Evolutionary conservation across 2,329 filamentous ascomycete species (phyloP).

Genomic region (Magnaporthiopsis incrustans): DNA sequence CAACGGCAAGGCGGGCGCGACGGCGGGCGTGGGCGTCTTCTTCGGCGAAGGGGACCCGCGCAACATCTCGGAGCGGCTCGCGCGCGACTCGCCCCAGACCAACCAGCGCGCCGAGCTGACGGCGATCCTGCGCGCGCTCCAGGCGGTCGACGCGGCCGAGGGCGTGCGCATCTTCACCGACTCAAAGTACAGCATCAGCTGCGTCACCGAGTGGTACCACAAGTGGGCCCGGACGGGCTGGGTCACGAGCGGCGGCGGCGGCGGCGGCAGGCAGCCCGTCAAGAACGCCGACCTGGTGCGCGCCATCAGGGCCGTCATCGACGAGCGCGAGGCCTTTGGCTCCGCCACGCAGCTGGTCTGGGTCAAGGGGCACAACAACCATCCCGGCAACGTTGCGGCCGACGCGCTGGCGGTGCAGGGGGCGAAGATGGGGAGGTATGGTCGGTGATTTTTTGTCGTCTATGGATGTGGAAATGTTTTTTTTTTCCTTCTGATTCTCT

Average conservation of each 20-base stretch:
- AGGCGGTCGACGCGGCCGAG: slow-evolving; percentile 59
- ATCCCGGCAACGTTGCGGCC: slow-evolving; percentile 71
- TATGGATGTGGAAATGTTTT: no score
- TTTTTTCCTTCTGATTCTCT: no score
- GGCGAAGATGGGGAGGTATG: slow-evolving; percentile 27
- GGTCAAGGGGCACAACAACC: slow-evolving; percentile 77
- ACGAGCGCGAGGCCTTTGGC: slow-evolving; percentile 54
- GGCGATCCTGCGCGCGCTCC: slow-evolving; percentile 74
- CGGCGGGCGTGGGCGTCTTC: slow-evolving; percentile 55
- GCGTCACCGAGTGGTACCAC: slow-evolving; percentile 73
- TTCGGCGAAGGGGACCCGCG: slow-evolving; percentile 49
- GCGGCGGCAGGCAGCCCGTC: slow-evolving; percentile 45
- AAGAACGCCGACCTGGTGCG: slow-evolving; percentile 83
- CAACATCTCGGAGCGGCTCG: slow-evolving; percentile 67
- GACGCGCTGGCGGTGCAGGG: slow-evolving; percentile 69
- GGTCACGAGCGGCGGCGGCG: slow-evolving; percentile 54
- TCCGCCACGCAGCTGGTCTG: slow-evolving; percentile 67
- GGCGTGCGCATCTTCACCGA: slow-evolving; percentile 77
- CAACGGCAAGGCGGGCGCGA: slow-evolving; percentile 48
- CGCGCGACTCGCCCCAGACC: slow-evolving; percentile 64
- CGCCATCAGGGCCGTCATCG: slow-evolving; percentile 61
- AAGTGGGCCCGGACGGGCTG: slow-evolving; percentile 72
- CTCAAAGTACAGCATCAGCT: slow-evolving; percentile 84
- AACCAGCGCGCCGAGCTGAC: slow-evolving; percentile 96
- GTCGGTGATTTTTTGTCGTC: background rate